Conservation (phyloP, 306 rosid genomes). For the Trichosanthes cucumerina region DNA sequence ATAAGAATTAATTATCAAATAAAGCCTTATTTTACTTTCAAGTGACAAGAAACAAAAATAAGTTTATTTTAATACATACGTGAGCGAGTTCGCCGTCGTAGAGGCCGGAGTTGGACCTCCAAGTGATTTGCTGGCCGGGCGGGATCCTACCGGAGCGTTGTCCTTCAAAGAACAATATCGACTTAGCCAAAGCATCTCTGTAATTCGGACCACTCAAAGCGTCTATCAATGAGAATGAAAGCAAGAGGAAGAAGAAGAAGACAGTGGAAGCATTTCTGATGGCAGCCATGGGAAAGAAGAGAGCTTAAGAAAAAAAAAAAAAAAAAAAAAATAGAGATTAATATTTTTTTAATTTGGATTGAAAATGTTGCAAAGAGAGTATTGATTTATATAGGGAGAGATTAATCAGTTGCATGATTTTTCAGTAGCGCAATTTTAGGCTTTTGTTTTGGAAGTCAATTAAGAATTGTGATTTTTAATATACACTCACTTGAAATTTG, state of each 20-base stretch:
- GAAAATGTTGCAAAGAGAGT: neutral
- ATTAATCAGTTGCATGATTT: neutral
- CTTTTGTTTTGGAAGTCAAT: slow-evolving; percentile 8
- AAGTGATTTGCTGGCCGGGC: slow-evolving; percentile 33
- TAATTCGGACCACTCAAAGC: slow-evolving; percentile 28
- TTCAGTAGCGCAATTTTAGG: slow-evolving; percentile 7
- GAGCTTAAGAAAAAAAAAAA: too few species aligned
- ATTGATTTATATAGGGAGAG: neutral
- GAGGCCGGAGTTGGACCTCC: slow-evolving; percentile 73
- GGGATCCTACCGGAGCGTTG: slow-evolving; percentile 85
- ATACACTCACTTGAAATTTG: neutral
- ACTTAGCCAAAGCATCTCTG: slow-evolving; percentile 69
- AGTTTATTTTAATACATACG: slow-evolving; percentile 21
- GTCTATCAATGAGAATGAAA: neutral
- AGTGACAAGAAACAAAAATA: neutral
- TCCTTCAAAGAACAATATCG: slow-evolving; percentile 76
- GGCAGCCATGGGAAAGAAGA: neutral
- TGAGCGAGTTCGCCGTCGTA: slow-evolving; percentile 56
- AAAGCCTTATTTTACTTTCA: neutral
- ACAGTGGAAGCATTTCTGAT: too few species aligned
- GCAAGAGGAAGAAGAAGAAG: neutral
- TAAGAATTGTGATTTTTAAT: neutral
- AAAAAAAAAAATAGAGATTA: neutral
- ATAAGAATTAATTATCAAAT: neutral
- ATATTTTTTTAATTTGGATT: neutral